Conservation (phyloP, 306 rosid genomes). For the Astragalus glycyphyllos region DNA sequence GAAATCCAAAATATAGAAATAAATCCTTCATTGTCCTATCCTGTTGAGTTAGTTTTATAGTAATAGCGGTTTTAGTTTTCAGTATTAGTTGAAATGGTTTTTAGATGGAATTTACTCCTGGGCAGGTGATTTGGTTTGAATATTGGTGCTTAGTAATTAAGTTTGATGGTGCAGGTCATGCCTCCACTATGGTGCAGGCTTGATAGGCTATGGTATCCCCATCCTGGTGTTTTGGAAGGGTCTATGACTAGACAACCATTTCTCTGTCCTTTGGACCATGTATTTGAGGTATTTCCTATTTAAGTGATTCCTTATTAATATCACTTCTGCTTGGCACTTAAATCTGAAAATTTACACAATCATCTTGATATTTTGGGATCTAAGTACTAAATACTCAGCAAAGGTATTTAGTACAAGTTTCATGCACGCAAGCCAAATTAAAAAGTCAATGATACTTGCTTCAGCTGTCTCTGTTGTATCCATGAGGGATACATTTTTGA, state of each 20-base stretch:
- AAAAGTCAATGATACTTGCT: slow-evolving; percentile 7
- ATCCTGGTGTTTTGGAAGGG: slow-evolving; percentile 89
- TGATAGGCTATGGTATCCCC: slow-evolving; percentile 93
- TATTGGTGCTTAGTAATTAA: slow-evolving; percentile 22
- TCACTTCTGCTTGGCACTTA: slow-evolving; percentile 22
- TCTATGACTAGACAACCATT: slow-evolving; percentile 94
- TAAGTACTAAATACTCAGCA: slow-evolving; percentile 8
- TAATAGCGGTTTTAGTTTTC: slow-evolving; percentile 16
- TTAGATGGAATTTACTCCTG: slow-evolving; percentile 3
- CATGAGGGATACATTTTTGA: neutral
- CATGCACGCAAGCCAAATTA: neutral
- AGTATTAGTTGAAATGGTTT: slow-evolving; percentile 28
- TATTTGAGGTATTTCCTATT: slow-evolving; percentile 79
- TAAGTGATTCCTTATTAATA: slow-evolving; percentile 22
- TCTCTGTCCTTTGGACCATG: slow-evolving; percentile 92
- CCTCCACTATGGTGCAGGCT: slow-evolving; percentile 99
- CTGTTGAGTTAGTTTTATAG: slow-evolving; percentile 17
- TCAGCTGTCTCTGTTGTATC: slow-evolving; percentile 1
- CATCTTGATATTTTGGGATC: neutral
- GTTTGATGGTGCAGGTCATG: slow-evolving; percentile 68
- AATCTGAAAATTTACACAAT: slow-evolving; percentile 3
- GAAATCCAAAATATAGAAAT: slow-evolving; percentile 16
- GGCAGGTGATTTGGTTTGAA: slow-evolving; percentile 30
- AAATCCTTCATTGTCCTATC: neutral
- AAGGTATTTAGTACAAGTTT: neutral